Evolutionary conservation across 2,329 filamentous ascomycete genomes (phyloP), one percentile per base, ranked within the genome.

Genomic region (Allantophomopsis lycopodina): DNA sequence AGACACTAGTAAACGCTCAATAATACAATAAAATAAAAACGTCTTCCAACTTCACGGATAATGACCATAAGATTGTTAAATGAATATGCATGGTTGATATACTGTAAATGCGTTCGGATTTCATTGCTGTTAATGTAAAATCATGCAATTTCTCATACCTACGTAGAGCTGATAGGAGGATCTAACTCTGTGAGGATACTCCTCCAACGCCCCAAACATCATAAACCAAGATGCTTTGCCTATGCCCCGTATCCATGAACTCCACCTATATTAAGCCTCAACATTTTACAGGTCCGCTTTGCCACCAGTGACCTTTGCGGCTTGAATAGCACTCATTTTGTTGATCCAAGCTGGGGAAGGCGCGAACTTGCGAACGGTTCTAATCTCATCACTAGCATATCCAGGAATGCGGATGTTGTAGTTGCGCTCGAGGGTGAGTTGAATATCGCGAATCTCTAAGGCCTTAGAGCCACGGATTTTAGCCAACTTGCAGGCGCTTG

Each of bases 261-360:
- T 28, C 23, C 23, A 28, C 11, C 11, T 6, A 12, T 28, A 28
- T 28, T 8, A 28, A 28, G 23, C 23, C 10, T 23, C 36, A 18
- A 18, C 28, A 11, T n/a, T 39, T 15, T 48, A 56, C 41, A 55
- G 48, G 17, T 43, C 40, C n/a, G 43, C 49, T 46, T 54, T 57
- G 17, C 55, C 55, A 17, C 73, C 71, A 4, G 74, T 79, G 35
- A 80, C 87, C 66, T 96, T 96, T 36, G 87, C 86, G 2, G 88
- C 89, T 62, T 94, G 87, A 13, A 98, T 82, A 17, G 91, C 89
- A 53, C 87, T 89, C 81, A 98, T 93, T 69, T 98, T 98, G 49
- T 83, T 81, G 45, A 91, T 89, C 87, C 91, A 98, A 16, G 78
- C 83, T 13, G 81, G 67, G 15, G 86, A 79, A 2, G 91, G 91